Evolutionary conservation across 371 early-diverging fungal genomes (phyloP).

Genomic region (Sporodiniella umbellata): DNA sequence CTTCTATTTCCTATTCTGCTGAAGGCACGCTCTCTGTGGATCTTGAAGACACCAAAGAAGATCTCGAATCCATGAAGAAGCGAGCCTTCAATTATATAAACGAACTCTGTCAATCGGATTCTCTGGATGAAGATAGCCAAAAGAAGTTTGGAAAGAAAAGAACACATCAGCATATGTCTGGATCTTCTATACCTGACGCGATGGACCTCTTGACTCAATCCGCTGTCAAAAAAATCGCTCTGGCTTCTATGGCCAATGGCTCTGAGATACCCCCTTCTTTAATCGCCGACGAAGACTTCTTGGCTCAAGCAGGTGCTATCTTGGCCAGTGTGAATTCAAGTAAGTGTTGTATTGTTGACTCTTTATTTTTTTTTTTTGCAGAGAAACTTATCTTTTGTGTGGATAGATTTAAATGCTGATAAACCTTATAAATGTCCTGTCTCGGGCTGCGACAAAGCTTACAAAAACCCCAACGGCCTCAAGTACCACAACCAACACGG

Average conservation of each 20-base stretch:
- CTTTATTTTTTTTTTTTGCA: no score
- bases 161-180: slow-evolving; percentile 20
- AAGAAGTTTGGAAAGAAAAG: slow-evolving; percentile 35
- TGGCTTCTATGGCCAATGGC: slow-evolving; percentile 14
- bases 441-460: slow-evolving; percentile 90
- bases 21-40: slow-evolving; percentile 18
- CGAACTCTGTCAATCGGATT: slow-evolving; percentile 29
- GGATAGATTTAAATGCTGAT: slow-evolving; percentile 46
- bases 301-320: slow-evolving; percentile 48
- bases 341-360: slow-evolving; percentile 4
- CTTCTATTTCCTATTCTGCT: slow-evolving; percentile 25
- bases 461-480: slow-evolving; percentile 98
- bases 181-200: slow-evolving; percentile 31
- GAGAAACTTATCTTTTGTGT: no score
- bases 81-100: slow-evolving; percentile 43
- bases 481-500: slow-evolving; percentile 94
- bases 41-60: slow-evolving; percentile 8
- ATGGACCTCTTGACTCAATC: slow-evolving; percentile 42
- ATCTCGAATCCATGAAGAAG: slow-evolving; percentile 27
- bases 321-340: slow-evolving; percentile 38
- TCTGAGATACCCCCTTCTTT: slow-evolving; percentile 25
- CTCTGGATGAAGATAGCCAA: slow-evolving; percentile 16
- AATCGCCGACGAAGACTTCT: slow-evolving; percentile 45
- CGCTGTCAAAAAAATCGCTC: slow-evolving; percentile 42
- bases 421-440: slow-evolving; percentile 86